Conservation (phyloP, 345 rosid genomes). For the Chamaenerion angustifolium region DNA sequence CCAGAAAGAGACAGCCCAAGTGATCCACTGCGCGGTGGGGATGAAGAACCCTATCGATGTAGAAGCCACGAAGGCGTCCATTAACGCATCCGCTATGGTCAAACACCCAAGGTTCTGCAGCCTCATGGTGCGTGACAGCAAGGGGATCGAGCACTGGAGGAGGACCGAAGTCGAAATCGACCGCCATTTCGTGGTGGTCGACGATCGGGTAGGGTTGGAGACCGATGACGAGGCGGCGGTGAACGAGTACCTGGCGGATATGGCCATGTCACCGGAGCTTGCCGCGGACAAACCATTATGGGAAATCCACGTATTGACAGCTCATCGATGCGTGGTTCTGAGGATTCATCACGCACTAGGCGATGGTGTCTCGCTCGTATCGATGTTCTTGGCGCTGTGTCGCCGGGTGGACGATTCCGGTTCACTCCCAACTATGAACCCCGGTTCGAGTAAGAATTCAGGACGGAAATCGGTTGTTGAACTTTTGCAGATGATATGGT, state of each 20-base stretch:
- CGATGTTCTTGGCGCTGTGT: constrained; percentile 4
- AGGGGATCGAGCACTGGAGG: constrained; percentile 38
- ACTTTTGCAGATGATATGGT: constrained; percentile 18
- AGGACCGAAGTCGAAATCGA: constrained; percentile 28
- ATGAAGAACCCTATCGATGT: constrained; percentile 14
- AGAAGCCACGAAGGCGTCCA: constrained; percentile 12
- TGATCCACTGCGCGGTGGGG: constrained; percentile 40
- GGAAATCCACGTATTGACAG: constrained; percentile 7
- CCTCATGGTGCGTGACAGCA: constrained; percentile 29
- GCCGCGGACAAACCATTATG: constrained; percentile 28
- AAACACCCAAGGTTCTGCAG: constrained; percentile 45
- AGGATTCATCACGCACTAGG: constrained; percentile 8
- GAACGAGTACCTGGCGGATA: constrained; percentile 32
- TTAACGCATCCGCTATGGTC: constrained; percentile 21
- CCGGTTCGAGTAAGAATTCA: background rate
- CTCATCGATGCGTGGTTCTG: constrained; percentile 3
- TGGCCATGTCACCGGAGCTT: constrained; percentile 24
- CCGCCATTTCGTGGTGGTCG: constrained; percentile 18
- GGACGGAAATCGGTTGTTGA: constrained; percentile 4
- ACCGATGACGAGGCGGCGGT: constrained; percentile 9
- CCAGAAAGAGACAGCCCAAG: constrained; percentile 24
- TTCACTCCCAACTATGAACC: constrained; percentile 10
- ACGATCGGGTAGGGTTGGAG: background rate
- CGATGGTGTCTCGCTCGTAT: constrained; percentile 5
- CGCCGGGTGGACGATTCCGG: constrained; percentile 18